Base-by-base conservation (phyloP, 768 basidiomycete genomes). In the Termitomyces sp. region DNA sequence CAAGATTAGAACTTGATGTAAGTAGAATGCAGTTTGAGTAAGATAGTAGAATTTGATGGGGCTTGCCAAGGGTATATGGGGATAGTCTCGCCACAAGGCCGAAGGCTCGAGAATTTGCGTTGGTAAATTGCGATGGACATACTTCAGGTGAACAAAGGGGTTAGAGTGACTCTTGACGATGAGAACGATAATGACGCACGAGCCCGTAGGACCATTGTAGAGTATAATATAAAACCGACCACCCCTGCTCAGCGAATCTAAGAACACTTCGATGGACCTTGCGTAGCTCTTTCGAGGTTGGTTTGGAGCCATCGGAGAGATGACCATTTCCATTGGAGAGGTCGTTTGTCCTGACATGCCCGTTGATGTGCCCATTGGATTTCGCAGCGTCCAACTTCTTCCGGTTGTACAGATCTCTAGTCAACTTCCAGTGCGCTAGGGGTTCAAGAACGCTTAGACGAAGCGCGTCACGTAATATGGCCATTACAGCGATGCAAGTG, bases 191-290 rank as follows among this genome's bases (percentile, higher is more conserved):
- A 56, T 20, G n/a, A 85, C 94, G 70, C 66, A 96, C 96, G 60
- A 92, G 60, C 27, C 96, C 96, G 67, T 85, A 84, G 20, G 69
- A 69, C 81, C 89, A 96, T 61, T 86, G 89, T 1, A 82, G 53
- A 38, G 82, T 73, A 66, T 91, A 94, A 70, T 96, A 98, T 46
- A 91, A 70, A 42, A 86, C 78, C 33, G 84, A 84, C 91, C 94
- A 98, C 53, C 93, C 90, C 72, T 99, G 97, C 69, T 99, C 97
- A 3, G 93, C 91, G 66, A 98, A 98, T 62, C 97, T 78, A 42
- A 90, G 68, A 39, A 94, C 85, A 57, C 83, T 86, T 64, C 88
- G 78, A 56, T 87, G 82, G 55, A 90, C 74, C 60, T 76, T 80
- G 50, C 77, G 82, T 18, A 79, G 73, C 62, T 90, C 84, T 60